These are phyloP conservation scores for Saprolegnia diclina DNA, from an alignment of 352 stramenopile species.

Conservation along the genomic window DNA sequence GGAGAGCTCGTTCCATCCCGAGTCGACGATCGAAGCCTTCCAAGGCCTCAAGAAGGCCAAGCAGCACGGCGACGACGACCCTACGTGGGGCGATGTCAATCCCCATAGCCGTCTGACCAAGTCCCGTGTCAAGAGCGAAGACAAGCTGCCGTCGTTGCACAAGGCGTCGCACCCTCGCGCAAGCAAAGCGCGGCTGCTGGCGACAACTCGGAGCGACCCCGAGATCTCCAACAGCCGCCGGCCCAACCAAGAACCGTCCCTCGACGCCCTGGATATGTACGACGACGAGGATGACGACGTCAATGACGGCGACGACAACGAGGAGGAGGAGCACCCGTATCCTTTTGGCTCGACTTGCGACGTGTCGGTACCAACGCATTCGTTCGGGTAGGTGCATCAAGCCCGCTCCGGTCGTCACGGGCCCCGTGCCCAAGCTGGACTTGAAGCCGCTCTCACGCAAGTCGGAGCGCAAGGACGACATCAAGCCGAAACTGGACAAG, in stretches of 20 bases:
- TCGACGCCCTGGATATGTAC: conserved; percentile 49
- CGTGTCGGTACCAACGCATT: too few relatives aligned
- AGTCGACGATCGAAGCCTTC: conserved; percentile 68
- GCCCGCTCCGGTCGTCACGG: conserved; percentile 26
- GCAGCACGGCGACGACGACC: not conserved
- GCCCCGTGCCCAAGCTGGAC: conserved; percentile 9
- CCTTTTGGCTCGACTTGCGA: too few relatives aligned
- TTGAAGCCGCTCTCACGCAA: conserved; percentile 1
- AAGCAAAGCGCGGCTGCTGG: conserved; percentile 16
- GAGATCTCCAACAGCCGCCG: conserved; percentile 32
- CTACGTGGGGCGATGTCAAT: not conserved
- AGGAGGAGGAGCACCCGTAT: conserved; percentile 17
- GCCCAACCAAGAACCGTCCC: conserved; percentile 39
- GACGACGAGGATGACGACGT: conserved; percentile 29
- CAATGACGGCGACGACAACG: conserved; percentile 34
- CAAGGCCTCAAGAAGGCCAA: conserved; percentile 37
- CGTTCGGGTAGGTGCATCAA: too few relatives aligned
- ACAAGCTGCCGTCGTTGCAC: conserved; percentile 5
- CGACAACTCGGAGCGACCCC: conserved; percentile 50
- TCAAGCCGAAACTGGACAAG: conserved; percentile 5
- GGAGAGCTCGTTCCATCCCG: conserved; percentile 70
- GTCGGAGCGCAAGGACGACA: not conserved
- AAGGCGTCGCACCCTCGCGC: not conserved
- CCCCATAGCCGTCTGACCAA: not conserved
- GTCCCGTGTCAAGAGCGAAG: not conserved